Base-by-base conservation (phyloP, 1,284 basidiomycete genomes). In the Naganishia sp. region DNA sequence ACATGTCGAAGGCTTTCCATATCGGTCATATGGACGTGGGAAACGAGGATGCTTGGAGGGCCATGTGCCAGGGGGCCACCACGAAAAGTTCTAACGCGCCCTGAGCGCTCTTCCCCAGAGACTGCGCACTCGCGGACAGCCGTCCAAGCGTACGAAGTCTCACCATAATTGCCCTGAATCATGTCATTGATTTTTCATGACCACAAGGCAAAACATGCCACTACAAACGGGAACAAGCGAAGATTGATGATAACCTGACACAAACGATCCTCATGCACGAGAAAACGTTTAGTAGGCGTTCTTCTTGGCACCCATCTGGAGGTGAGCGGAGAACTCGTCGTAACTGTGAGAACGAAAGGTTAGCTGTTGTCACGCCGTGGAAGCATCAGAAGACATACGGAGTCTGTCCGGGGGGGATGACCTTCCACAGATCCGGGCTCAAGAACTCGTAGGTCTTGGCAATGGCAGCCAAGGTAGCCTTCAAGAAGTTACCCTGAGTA, bases 401-500 rank as follows among this genome's bases (percentile, higher is more conserved):
- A 63, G 68, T 69, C 64, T 70, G 65, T 63, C 78, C 78, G 66
- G 77, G 74, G 71, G 93, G 88, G 80, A 97, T 96, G 79, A 96
- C 90, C 77, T 88, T 87, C 95, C 95, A 99, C 77, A 99, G 86
- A 82, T 98, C 94, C 71, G 96, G 95, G 57, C 94, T 97, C 72
- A 98, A 89, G 90, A 96, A 94, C 57, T 77, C 82, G 82, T 98
- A 99, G 72, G 95, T 97, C 87, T 94, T 94, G 75, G 95, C 92
- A 81, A 99, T 92, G 65, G 96, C 95, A 77, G 87, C 90, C 79
- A 97, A 97, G 70, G 95, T 96, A 65, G 95, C 96, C 84, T 98
- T 98, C 84, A 99, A 88, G 87, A 98, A 98, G 86, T 99, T 99
- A 81, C 94, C 94, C 92, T 97, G 97, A 71, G 96, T 99, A 55